Conservation (phyloP, 148 eudicot genomes). For the Fagopyrum homotropicum region DNA sequence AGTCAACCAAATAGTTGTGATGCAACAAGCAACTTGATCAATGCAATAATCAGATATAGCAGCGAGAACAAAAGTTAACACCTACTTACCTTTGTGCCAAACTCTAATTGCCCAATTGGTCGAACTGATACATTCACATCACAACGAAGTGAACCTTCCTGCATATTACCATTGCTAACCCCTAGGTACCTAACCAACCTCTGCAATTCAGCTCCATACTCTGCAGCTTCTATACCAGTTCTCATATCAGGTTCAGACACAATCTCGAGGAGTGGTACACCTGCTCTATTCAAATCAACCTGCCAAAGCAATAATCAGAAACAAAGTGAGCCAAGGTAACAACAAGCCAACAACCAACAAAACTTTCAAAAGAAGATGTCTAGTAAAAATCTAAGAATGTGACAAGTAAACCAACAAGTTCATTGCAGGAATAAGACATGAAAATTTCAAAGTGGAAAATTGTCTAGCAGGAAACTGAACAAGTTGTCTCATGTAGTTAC, state of each 20-base stretch:
- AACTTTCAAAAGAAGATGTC: not conserved
- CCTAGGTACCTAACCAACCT: conserved; percentile 91
- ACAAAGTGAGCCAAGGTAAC: not conserved
- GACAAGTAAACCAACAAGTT: not conserved
- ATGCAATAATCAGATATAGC: not conserved
- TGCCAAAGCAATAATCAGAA: conserved; percentile 22
- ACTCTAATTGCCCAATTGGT: conserved; percentile 72
- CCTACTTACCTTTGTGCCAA: conserved; percentile 84
- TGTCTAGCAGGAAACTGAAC: not conserved
- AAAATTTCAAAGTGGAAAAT: not conserved
- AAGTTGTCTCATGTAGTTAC: not conserved
- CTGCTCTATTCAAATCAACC: conserved; percentile 98
- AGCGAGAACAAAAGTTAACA: not conserved
- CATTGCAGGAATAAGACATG: not conserved
- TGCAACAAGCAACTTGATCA: not conserved
- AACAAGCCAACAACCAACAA: not conserved
- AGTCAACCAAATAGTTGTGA: not conserved
- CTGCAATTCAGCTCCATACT: conserved; percentile 93
- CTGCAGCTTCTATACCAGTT: conserved; percentile 96
- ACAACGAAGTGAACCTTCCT: conserved; percentile 96
- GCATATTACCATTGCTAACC: conserved; percentile 96
- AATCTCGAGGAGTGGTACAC: conserved; percentile 94
- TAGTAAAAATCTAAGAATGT: not conserved
- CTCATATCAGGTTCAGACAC: conserved; percentile 99
- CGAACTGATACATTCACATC: conserved; percentile 90